Percentiles rank a stretch among this genome's conserved stretches.
phyloP scores from a whole-genome alignment of 2,329 filamentous ascomycete species.

The Penicillium sp. region DNA sequence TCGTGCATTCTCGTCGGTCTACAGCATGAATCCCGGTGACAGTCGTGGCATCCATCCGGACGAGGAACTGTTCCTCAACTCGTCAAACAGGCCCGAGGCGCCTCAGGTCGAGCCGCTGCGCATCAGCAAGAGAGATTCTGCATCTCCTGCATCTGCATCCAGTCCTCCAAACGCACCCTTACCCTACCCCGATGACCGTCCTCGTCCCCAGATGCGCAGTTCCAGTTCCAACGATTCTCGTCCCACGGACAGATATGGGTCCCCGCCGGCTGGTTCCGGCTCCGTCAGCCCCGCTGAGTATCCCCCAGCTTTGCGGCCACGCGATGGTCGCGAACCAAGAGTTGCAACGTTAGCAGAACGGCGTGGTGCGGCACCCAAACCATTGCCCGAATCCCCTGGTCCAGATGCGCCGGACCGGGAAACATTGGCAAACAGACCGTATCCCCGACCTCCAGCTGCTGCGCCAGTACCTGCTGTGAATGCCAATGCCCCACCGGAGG shows the following conservation, averaged over 20 bases:
- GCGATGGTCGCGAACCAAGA: slow-evolving; percentile 48
- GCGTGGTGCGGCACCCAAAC: slow-evolving; percentile 67
- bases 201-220: slow-evolving; percentile 32
- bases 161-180: slow-evolving; percentile 50
- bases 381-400: slow-evolving; percentile 74
- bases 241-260: slow-evolving; percentile 28
- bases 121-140: slow-evolving; percentile 72
- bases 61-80: slow-evolving; percentile 68
- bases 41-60: slow-evolving; percentile 62
- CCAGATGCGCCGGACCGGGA: slow-evolving; percentile 70
- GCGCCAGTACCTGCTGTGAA: slow-evolving; percentile 32
- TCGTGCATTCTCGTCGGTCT: slow-evolving; percentile 9
- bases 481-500: slow-evolving; percentile 20
- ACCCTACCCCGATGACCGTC: slow-evolving; percentile 66
- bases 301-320: slow-evolving; percentile 38
- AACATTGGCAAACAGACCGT: slow-evolving; percentile 67
- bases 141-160: slow-evolving; percentile 46
- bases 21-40: slow-evolving; percentile 42
- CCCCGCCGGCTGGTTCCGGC: slow-evolving; percentile 27
- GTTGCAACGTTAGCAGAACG: slow-evolving; percentile 68
- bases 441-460: slow-evolving; percentile 33
- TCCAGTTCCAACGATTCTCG: slow-evolving; percentile 28
- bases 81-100: slow-evolving; percentile 42
- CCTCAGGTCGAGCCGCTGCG: slow-evolving; percentile 77
- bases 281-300: slow-evolving; percentile 33